These are phyloP conservation scores for Fusarium tuaranense DNA, from an alignment of 2,329 filamentous ascomycete genomes.

Conservation along the genomic window DNA sequence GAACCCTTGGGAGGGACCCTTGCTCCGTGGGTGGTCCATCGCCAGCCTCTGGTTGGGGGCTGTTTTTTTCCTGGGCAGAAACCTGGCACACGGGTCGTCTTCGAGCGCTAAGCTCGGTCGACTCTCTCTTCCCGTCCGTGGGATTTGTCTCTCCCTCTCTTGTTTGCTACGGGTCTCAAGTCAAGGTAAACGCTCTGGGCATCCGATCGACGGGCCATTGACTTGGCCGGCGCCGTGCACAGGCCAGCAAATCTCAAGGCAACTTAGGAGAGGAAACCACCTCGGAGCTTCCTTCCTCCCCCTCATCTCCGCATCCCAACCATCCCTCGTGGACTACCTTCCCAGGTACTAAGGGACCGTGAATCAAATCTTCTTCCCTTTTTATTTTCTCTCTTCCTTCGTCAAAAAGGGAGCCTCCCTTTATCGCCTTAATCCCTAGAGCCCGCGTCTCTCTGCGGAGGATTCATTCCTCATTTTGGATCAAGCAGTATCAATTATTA, in stretches of 20 bases:
- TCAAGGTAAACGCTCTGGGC: background rate
- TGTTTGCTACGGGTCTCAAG: slow-evolving; percentile 3
- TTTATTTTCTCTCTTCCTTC: background rate
- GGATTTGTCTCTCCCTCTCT: background rate
- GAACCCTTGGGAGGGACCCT: slow-evolving; percentile 29
- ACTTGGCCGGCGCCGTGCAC: slow-evolving; percentile 19
- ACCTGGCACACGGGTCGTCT: slow-evolving; percentile 3
- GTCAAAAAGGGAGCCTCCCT: background rate
- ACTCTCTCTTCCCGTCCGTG: background rate
- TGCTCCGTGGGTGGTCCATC: background rate
- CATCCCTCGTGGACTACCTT: slow-evolving; percentile 18
- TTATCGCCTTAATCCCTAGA: background rate
- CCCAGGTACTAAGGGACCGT: slow-evolving; percentile 11
- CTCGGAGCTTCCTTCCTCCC: slow-evolving; percentile 5
- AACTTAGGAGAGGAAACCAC: slow-evolving; percentile 18
- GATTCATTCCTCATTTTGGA: background rate
- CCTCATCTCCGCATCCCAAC: slow-evolving; percentile 21
- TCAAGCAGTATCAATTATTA: background rate
- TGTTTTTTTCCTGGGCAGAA: background rate
- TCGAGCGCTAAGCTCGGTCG: slow-evolving; percentile 34
- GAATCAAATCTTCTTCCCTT: slow-evolving; percentile 3
- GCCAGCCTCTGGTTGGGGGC: slow-evolving; percentile 25
- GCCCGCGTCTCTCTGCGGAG: background rate
- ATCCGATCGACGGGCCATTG: slow-evolving; percentile 19
- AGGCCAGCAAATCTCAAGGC: slow-evolving; percentile 26